phyloP scores from a whole-genome alignment of 2,329 filamentous ascomycete genomes.

The Aspergillus udagawae region DNA sequence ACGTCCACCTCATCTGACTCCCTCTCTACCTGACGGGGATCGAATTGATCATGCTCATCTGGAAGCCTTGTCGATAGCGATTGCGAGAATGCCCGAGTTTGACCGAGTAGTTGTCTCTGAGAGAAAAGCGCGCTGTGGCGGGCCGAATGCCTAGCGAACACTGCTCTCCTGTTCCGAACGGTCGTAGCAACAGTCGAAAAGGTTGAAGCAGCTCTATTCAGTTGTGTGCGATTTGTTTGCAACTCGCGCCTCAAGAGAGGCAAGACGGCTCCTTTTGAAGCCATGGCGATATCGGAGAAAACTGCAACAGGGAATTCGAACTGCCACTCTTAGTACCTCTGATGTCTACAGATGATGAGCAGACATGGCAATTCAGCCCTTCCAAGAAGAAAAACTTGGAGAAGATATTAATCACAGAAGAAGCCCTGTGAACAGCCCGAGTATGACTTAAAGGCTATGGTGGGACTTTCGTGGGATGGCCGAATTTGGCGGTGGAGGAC shows the following conservation, averaged over 20 bases:
- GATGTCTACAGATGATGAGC: not conserved
- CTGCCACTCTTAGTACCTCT: not conserved
- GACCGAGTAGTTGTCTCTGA: slow-evolving; percentile 14
- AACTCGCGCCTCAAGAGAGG: slow-evolving; percentile 42
- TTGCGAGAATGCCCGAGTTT: slow-evolving; percentile 44
- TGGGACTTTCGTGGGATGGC: not conserved
- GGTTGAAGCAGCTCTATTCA: slow-evolving; percentile 24
- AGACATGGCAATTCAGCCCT: slow-evolving; percentile 10
- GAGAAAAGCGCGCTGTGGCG: slow-evolving; percentile 20
- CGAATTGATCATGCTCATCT: slow-evolving; percentile 56
- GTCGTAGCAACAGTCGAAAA: slow-evolving; percentile 19
- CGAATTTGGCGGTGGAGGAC: slow-evolving; percentile 3
- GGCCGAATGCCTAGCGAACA: slow-evolving; percentile 16
- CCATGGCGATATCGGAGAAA: slow-evolving; percentile 27
- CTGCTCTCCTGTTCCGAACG: slow-evolving; percentile 14
- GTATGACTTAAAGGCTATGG: not conserved
- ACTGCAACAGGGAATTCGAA: not conserved
- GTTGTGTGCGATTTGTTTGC: slow-evolving; percentile 25
- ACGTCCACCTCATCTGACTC: slow-evolving; percentile 94
- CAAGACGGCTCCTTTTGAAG: slow-evolving; percentile 37
- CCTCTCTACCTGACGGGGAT: slow-evolving; percentile 68
- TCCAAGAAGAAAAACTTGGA: not conserved
- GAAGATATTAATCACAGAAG: not conserved
- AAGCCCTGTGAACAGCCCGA: not conserved
- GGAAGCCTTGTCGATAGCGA: slow-evolving; percentile 39